phyloP scores from a whole-genome alignment of 148 eudicot species.

The Rhododendron vialii region DNA sequence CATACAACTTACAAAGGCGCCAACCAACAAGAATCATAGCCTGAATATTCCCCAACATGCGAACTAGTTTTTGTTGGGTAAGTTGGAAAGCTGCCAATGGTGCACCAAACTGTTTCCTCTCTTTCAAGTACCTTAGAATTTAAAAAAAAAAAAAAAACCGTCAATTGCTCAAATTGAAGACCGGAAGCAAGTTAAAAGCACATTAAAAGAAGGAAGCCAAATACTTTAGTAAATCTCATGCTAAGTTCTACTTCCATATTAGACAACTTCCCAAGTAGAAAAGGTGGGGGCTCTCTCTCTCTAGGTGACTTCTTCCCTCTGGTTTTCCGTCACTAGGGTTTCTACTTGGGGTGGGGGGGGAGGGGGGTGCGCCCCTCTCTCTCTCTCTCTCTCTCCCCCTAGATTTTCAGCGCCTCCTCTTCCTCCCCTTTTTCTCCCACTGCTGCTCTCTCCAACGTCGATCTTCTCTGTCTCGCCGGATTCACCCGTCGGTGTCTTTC shows the following conservation, averaged over 20 bases:
- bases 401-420: no score
- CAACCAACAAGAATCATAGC: conserved; percentile 84
- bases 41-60: conserved; percentile 82
- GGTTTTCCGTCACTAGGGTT: no score
- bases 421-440: no score
- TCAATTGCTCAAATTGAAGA: conserved; percentile 2
- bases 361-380: no score
- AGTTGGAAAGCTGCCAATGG: conserved; percentile 92
- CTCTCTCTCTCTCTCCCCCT: no score
- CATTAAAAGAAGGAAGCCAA: not conserved
- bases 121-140: conserved; percentile 63
- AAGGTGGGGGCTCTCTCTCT: no score
- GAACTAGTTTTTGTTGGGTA: conserved; percentile 85
- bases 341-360: no score
- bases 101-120: conserved; percentile 86
- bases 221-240: not conserved
- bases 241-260: not conserved
- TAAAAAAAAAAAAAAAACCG: not conserved
- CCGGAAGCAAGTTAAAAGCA: not conserved
- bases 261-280: no score
- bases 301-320: no score
- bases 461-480: no score
- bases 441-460: no score
- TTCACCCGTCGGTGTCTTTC: no score
- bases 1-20: conserved; percentile 94